A percentile compares a stretch with the other conserved stretches of the same genome.
These are phyloP conservation scores for Gaultheria prostrata DNA, from an alignment of 148 eudicot genomes.

Conservation along the genomic window DNA sequence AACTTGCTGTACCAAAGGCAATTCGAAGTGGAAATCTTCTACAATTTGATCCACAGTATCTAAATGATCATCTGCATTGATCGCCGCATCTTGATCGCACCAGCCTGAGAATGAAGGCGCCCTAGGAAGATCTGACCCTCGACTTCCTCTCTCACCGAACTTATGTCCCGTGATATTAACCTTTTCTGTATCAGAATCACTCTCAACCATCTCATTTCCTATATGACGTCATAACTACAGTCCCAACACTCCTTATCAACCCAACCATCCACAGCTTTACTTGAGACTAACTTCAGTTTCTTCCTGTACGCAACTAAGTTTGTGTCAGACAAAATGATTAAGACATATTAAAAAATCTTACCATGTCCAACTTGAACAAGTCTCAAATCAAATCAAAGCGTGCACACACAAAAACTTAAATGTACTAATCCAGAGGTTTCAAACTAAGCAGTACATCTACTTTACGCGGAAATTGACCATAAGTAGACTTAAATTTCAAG, in stretches of 20 bases:
- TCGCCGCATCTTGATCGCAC: constrained; percentile 30
- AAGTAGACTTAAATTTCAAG: not conserved
- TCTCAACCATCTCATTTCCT: constrained; percentile 32
- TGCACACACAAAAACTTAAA: not conserved
- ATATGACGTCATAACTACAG: constrained; percentile 6
- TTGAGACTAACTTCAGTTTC: not conserved
- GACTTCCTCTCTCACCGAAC: not conserved
- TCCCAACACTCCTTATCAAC: not conserved
- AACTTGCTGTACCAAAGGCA: constrained; percentile 29
- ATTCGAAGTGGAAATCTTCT: constrained; percentile 37
- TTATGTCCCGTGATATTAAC: constrained; percentile 19
- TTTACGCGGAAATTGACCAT: not conserved
- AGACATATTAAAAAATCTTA: not conserved
- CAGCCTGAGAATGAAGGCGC: constrained; percentile 53
- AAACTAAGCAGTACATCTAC: not conserved
- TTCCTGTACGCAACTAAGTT: not conserved
- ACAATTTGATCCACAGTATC: constrained; percentile 16
- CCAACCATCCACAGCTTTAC: not conserved
- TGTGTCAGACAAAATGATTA: not conserved
- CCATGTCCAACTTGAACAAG: not conserved
- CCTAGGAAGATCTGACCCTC: constrained; percentile 24
- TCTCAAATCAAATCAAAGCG: not conserved
- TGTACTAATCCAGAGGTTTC: not conserved
- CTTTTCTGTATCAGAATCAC: constrained; percentile 22
- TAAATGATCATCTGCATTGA: constrained; percentile 15